Base-by-base conservation (phyloP, 371 early-diverging fungal species). In the Synchytrium microbalum region DNA sequence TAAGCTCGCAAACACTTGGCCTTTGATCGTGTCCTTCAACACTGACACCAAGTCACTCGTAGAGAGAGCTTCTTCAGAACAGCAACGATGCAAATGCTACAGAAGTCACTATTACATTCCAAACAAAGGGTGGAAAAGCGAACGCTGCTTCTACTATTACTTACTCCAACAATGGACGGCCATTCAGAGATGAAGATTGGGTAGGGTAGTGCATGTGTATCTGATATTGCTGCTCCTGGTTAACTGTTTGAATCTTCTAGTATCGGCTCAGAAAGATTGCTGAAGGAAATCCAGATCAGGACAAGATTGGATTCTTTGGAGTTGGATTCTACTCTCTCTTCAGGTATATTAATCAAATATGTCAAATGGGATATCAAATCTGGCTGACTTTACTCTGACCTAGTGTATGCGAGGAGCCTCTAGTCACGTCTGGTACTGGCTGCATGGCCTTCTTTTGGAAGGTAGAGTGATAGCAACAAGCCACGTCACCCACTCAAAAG, bases 391-490 rank as follows among this genome's bases (percentile, higher is more conserved):
- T n/a, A n/a, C n/a, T n/a, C n/a, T n/a, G n/a, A n/a, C n/a, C n/a
- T n/a, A n/a, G 88, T 2, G 85, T 93, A 0, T 91, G 91, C 66
- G 93, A 93, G 64, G 90, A 88, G 62, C 92, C 92, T 60, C 90
- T 89, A 46, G 68, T 76, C 24, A 59, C 72, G 1, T 69, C 69
- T 26, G 75, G 72, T 1, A 38, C 54, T 26, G 62, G 72, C 58
- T 88, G 90, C 67, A 89, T 93, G 90, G 92, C 88, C 1, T 93
- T 93, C 68, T 88, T 89, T 69, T 93, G 92, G 81, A 88, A 85
- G 67, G 68, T 32, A 33, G 32, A 58, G 8, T 26, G 19, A 30
- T 60, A 53, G 16, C 16, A n/a, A 51, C 16, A 51, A 51, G 52
- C 16, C 16, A 16, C 52, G 52, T n/a, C n/a, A 16, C 16, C 52